phyloP scores from a whole-genome alignment of 805 yeast genomes.

The Candida cerambycidarum region DNA sequence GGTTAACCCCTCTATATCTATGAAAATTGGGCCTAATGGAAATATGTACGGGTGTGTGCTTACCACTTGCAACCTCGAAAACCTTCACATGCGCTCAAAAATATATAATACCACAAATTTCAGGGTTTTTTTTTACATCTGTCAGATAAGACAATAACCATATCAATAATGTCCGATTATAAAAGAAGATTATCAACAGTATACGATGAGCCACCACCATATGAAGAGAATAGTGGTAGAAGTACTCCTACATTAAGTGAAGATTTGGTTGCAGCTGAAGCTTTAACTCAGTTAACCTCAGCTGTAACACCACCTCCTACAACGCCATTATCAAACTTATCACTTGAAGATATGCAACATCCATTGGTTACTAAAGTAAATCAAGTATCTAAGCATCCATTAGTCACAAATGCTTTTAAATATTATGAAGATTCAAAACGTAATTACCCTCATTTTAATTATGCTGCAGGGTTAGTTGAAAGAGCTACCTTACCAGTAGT shows the following conservation, averaged over 20 bases:
- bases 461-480: slow-evolving; percentile 62
- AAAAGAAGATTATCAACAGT: slow-evolving; percentile 12
- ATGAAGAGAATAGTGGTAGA: slow-evolving; percentile 9
- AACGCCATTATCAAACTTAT: slow-evolving; percentile 11
- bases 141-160: background rate
- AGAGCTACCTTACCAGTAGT: slow-evolving; percentile 57
- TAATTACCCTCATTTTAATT: slow-evolving; percentile 50
- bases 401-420: slow-evolving; percentile 49
- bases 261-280: slow-evolving; percentile 33
- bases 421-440: slow-evolving; percentile 47
- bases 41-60: too few species aligned
- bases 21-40: too few species aligned
- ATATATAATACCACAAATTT: slow-evolving; percentile 3
- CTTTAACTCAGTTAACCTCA: slow-evolving; percentile 36
- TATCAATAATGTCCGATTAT: slow-evolving; percentile 5
- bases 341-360: slow-evolving; percentile 21
- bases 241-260: slow-evolving; percentile 10
- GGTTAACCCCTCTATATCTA: background rate
- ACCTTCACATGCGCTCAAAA: slow-evolving; percentile 6
- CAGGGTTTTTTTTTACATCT: slow-evolving; percentile 2
- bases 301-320: slow-evolving; percentile 13
- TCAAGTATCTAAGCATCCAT: slow-evolving; percentile 39
- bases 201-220: slow-evolving; percentile 13
- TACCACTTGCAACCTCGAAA: slow-evolving; percentile 4
- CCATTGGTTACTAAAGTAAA: slow-evolving; percentile 40